These are phyloP conservation scores for Gentiana macrophylla DNA, from an alignment of 257 asterid species.

Conservation along the genomic window DNA sequence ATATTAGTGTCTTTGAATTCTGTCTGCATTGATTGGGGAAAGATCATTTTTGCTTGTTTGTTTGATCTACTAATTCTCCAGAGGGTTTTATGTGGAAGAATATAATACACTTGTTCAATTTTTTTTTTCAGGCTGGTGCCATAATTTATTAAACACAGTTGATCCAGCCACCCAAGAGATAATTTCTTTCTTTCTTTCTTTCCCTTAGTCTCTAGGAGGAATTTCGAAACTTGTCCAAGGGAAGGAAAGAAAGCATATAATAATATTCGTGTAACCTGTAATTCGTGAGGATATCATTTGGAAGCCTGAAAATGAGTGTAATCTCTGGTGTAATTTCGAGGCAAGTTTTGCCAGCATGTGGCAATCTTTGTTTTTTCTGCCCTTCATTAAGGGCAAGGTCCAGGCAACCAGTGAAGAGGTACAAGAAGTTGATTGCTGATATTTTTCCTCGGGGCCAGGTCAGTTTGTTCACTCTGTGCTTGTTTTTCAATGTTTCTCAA, in stretches of 20 bases:
- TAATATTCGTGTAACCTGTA: slow-evolving; percentile 12
- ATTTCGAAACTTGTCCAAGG: slow-evolving; percentile 22
- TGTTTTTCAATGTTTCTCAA: background rate
- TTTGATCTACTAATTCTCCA: slow-evolving; percentile 14
- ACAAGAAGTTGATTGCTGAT: slow-evolving; percentile 91
- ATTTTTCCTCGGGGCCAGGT: slow-evolving; percentile 85
- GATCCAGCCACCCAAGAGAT: slow-evolving; percentile 16
- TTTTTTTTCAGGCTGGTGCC: slow-evolving; percentile 49
- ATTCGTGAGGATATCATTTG: background rate
- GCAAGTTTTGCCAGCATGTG: slow-evolving; percentile 95
- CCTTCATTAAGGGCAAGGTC: slow-evolving; percentile 91
- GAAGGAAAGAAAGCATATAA: slow-evolving; percentile 54
- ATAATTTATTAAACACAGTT: slow-evolving; percentile 25
- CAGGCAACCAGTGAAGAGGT: slow-evolving; percentile 97
- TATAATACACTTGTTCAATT: slow-evolving; percentile 8
- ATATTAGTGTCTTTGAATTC: background rate
- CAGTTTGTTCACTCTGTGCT: slow-evolving; percentile 15
- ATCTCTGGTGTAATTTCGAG: slow-evolving; percentile 88
- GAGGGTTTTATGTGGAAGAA: slow-evolving; percentile 22
- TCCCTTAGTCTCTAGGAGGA: slow-evolving; percentile 10
- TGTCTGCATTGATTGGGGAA: slow-evolving; percentile 2
- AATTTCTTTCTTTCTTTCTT: slow-evolving; percentile 64
- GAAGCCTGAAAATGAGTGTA: slow-evolving; percentile 36
- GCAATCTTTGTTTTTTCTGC: slow-evolving; percentile 85
- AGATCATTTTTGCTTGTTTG: slow-evolving; percentile 7